Conservation (phyloP, 257 asterid species). For the Solanum tarapatanum region DNA sequence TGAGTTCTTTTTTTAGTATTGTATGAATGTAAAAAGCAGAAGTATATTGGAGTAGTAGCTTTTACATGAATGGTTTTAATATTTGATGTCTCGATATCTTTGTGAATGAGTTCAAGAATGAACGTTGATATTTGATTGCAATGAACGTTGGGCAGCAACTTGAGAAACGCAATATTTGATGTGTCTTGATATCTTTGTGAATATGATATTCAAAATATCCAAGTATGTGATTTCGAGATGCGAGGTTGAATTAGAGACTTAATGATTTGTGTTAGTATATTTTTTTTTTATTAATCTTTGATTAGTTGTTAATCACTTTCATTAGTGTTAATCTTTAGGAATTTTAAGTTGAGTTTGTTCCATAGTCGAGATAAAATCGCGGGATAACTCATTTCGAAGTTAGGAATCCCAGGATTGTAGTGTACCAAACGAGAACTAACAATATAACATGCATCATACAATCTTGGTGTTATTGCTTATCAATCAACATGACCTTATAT, state of each 20-base stretch:
- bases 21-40: background rate
- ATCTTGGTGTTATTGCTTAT: no score
- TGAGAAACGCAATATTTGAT: background rate
- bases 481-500: no score
- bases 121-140: background rate
- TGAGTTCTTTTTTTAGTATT: background rate
- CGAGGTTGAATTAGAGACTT: background rate
- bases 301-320: background rate
- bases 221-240: background rate
- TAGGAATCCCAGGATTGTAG: no score
- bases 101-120: background rate
- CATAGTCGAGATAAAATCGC: no score
- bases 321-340: background rate
- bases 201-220: background rate
- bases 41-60: background rate
- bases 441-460: no score
- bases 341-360: no score
- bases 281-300: background rate
- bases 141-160: background rate
- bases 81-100: background rate
- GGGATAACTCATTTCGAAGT: no score
- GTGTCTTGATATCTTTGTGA: background rate
- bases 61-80: no score
- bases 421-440: no score
- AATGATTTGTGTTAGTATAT: background rate